Evolutionary conservation across 371 early-diverging fungal species (phyloP).

Genomic region (Mortierella sp.): DNA sequence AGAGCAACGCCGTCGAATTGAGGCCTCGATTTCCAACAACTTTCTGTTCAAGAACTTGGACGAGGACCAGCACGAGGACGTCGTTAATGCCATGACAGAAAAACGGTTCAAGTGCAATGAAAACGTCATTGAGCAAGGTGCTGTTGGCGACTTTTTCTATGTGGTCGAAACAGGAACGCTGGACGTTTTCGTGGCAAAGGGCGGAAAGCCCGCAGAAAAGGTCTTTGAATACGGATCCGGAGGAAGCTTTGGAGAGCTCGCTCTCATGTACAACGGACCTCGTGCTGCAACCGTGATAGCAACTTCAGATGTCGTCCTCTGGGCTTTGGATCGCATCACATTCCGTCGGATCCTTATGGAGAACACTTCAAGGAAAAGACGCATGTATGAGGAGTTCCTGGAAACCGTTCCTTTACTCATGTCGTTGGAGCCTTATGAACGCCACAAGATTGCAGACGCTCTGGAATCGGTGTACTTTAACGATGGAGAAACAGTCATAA

Average conservation of each 20-base stretch:
- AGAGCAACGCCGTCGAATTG: constrained; percentile 86
- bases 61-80: constrained; percentile 95
- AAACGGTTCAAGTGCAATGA: constrained; percentile 79
- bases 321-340: constrained; percentile 96
- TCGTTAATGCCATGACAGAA: constrained; percentile 97
- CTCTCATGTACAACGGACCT: constrained; percentile 97
- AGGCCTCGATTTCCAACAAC: constrained; percentile 83
- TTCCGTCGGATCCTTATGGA: constrained; percentile 96
- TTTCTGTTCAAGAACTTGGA: constrained; percentile 94
- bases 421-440: constrained; percentile 89
- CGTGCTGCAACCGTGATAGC: constrained; percentile 96
- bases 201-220: constrained; percentile 66
- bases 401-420: constrained; percentile 87
- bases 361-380: constrained; percentile 89
- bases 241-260: constrained; percentile 97
- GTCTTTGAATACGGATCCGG: constrained; percentile 85
- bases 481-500: constrained; percentile 83
- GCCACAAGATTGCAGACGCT: constrained; percentile 95
- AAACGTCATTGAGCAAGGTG: constrained; percentile 95
- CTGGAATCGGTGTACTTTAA: constrained; percentile 86
- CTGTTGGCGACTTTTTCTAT: constrained; percentile 97
- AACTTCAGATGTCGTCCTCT: constrained; percentile 84
- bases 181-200: constrained; percentile 87
- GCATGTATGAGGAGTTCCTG: constrained; percentile 93
- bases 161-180: constrained; percentile 96